Evolutionary conservation across 208 protist species (phyloP), one percentile per base, ranked within the genome.

Genomic region (Wallacemonas sp.): DNA sequence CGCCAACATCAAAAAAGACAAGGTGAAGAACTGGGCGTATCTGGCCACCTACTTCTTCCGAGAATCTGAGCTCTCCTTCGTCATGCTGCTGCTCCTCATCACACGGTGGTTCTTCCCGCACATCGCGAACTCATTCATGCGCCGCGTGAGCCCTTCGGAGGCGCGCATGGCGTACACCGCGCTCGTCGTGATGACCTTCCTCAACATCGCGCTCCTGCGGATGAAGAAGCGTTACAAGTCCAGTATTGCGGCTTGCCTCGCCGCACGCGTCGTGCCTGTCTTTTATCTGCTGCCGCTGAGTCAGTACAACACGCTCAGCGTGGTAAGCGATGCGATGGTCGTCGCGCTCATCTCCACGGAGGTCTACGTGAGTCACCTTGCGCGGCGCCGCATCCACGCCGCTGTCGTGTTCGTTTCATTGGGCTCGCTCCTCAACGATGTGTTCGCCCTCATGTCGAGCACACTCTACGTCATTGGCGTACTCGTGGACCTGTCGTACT

Each of bases 321-420:
- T 97, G 36, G 74, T 95, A n/a, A 81, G 87, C 41, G 93, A 95
- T 33, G 85, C 90, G 10, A 70, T 95, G 60, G 85, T 96, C 33
- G 73, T 97, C 22, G 86, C 82, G 1, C 64, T 96, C 34, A 64
- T 97, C 4, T 92, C 85, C 17, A 83, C 80, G 33, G 93, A 97
- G 67, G 73, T 97, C 36, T 92, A 94, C 68, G 81, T 97, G 6
- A 87, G 84, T 42, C 81, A 94, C 64, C 80, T 96, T 30, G 87
- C 91, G 15, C 67, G 65, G 13, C 86, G 93, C 39, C 80, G 87
- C 61, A 72, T 95, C n/a, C 91, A 97, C 72, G 89, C 89, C 21
- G 86, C 75, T 8, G 85, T 97, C 13, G 68, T 92, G 10, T 80
- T 90, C 24, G 80, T 97, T 44, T 88, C 75, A 57, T 71, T 96